phyloP scores from a whole-genome alignment of 129 eudicot genomes.

The Lactuca sativa region DNA sequence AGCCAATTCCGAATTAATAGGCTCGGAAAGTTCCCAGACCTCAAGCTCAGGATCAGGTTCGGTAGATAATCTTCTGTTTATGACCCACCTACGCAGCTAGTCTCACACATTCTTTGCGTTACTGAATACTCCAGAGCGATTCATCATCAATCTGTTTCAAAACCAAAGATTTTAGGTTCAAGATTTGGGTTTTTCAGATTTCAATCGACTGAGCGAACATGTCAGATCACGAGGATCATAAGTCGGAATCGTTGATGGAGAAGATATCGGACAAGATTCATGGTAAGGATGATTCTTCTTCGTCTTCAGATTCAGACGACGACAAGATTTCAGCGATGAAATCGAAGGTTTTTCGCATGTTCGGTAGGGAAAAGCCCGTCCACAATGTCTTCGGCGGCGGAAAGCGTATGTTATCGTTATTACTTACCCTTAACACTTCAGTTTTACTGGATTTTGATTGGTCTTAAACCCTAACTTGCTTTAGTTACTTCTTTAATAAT shows the following conservation, averaged over 20 bases:
- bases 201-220: slow-evolving; percentile 18
- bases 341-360: slow-evolving; percentile 55
- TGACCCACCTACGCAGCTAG: slow-evolving; percentile 24
- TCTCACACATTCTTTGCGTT: slow-evolving; percentile 26
- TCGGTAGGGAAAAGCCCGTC: slow-evolving; percentile 77
- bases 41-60: slow-evolving; percentile 12
- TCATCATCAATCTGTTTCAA: slow-evolving; percentile 6
- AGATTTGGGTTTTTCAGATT: slow-evolving; percentile 15
- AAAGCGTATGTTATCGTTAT: slow-evolving; percentile 47
- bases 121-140: slow-evolving; percentile 14
- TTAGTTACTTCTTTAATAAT: background rate
- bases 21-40: slow-evolving; percentile 17
- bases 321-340: slow-evolving; percentile 56
- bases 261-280: slow-evolving; percentile 65
- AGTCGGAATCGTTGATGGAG: slow-evolving; percentile 52
- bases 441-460: slow-evolving; percentile 5
- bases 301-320: slow-evolving; percentile 71
- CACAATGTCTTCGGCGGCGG: slow-evolving; percentile 88
- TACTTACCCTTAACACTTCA: background rate
- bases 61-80: slow-evolving; percentile 17
- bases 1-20: slow-evolving; percentile 13
- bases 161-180: background rate
- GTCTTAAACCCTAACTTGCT: slow-evolving; percentile 20
- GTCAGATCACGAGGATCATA: slow-evolving; percentile 65
- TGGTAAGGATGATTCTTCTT: slow-evolving; percentile 52